Percentiles rank a stretch among this genome's conserved stretches.
These are phyloP conservation scores for Pseudonitzschia pungens DNA, from an alignment of 108 stramenopile species.

Conservation along the genomic window DNA sequence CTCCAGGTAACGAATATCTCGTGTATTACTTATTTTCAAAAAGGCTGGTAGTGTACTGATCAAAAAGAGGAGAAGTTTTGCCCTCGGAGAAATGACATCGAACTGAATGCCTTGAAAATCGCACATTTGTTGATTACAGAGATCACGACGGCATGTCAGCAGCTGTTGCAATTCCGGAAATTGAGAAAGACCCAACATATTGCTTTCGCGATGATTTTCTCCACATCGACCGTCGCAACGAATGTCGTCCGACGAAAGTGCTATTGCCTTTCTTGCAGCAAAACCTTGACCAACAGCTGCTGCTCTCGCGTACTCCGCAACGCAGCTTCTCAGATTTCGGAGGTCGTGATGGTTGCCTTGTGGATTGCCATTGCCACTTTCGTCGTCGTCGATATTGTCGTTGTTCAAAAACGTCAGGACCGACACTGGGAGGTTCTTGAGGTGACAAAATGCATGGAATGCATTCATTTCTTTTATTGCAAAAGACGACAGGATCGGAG, in stretches of 20 bases:
- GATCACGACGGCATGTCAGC: no score
- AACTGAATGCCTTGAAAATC: no score
- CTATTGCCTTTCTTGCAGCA: not conserved
- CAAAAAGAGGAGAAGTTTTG: conserved; percentile 4
- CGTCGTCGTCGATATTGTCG: no score
- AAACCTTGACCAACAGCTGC: not conserved
- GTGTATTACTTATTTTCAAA: not conserved
- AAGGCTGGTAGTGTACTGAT: not conserved
- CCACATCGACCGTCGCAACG: no score
- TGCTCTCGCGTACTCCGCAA: not conserved
- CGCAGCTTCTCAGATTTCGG: not conserved
- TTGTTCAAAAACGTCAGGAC: not conserved
- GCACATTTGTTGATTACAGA: no score
- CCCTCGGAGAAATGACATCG: not conserved
- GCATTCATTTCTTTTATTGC: not conserved
- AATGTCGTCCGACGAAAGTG: not conserved
- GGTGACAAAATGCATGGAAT: conserved; percentile 6
- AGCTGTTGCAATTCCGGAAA: no score
- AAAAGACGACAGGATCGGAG: not conserved
- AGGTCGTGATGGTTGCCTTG: not conserved
- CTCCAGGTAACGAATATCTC: not conserved
- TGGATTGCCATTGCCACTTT: no score
- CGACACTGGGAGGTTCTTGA: not conserved
- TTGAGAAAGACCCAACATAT: no score
- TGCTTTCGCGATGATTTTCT: no score